Base-by-base conservation (phyloP, 2,329 filamentous ascomycete genomes). In the Davidsoniella eucalypti region DNA sequence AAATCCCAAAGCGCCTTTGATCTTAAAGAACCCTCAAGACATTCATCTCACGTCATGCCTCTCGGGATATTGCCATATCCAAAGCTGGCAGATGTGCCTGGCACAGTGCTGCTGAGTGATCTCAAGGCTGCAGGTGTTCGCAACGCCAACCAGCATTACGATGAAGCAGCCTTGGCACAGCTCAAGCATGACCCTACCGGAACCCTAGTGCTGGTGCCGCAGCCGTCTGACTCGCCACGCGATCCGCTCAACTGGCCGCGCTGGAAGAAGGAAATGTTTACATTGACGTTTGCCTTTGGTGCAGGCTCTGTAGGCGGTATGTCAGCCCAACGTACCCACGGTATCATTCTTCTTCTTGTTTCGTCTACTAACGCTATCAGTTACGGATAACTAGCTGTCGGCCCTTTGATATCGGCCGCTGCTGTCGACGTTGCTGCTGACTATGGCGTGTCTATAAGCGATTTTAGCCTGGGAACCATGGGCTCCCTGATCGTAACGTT, bases 171-270 rank as follows among this genome's bases (percentile, higher is more conserved):
- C 29, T 12, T 33, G 8, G 29, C 29, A 33, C 29, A 33, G 29
- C 53, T 61, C 25, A 60, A 61, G 53, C 59, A 58, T 47, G 59
- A 61, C 37, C 49, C 55, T 5, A 38, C 49, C 8, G 52, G 52
- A 9, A 38, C 37, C 21, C 65, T 72, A 47, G 63, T 70, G n/a
- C 62, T 74, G n/a, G 64, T 67, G 9, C 71, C 71, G 5, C 68
- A 69, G 51, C 71, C 71, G 8, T 69, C 67, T 7, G 62, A 65
- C 43, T 68, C 66, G 14, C 66, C 67, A 6, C 67, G 70, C 53
- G 69, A 72, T 54, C 69, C 69, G 9, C 62, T 70, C 50, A 70
- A 70, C 57, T 71, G 69, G 69, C 63, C 64, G 26, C 55, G 58
- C 48, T 59, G 61, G 54, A 60, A 58, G 54, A 60, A 61, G 55